Conservation (phyloP, 768 basidiomycete genomes). For the Termitomyces sp. region DNA sequence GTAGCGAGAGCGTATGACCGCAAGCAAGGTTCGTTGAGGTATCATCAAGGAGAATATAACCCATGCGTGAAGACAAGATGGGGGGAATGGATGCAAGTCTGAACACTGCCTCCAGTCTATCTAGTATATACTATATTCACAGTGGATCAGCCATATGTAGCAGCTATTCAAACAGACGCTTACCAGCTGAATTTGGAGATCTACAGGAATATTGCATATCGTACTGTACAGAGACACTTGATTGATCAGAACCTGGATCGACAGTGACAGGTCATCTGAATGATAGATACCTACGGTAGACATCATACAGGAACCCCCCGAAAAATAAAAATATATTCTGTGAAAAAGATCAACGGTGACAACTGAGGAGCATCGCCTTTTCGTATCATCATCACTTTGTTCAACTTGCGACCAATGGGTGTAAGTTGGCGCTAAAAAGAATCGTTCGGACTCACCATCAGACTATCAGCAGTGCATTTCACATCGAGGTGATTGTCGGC, state of each 20-base stretch:
- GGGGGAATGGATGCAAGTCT: neutral
- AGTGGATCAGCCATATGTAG: neutral
- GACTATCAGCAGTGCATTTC: neutral
- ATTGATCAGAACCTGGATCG: neutral
- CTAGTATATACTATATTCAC: neutral
- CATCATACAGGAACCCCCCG: neutral
- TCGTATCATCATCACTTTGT: neutral
- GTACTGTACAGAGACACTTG: neutral
- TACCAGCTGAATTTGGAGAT: neutral
- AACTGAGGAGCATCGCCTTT: neutral
- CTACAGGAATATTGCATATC: neutral
- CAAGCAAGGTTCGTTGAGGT: neutral
- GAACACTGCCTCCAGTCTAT: neutral
- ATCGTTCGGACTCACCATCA: neutral
- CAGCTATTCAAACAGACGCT: neutral
- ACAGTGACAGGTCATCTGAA: neutral
- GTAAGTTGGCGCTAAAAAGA: neutral
- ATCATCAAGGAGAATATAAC: neutral
- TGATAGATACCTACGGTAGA: neutral
- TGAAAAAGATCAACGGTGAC: neutral
- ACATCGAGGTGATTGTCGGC: neutral
- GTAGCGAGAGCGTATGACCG: neutral
- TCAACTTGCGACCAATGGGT: neutral
- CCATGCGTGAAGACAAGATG: neutral
- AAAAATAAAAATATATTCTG: neutral